Percentiles rank a stretch among this genome's conserved stretches.
Conservation (phyloP, 306 rosid genomes). For the Lathyrus aphaca region DNA sequence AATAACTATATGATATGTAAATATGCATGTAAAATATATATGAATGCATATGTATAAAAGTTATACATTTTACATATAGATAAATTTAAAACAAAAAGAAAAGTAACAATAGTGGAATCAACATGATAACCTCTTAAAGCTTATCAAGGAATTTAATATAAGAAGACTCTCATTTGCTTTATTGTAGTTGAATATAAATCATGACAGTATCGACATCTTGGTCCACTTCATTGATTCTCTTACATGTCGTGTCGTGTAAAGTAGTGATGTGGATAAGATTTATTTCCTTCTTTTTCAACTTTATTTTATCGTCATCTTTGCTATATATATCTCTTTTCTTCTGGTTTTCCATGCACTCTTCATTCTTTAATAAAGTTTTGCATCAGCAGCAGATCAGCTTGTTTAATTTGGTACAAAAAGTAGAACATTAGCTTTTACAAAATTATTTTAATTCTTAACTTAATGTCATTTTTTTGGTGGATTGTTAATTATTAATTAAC, state of each 20-base stretch:
- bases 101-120: background rate
- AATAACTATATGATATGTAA: too few relatives aligned
- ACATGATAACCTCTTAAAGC: conserved; percentile 42
- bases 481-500: too few relatives aligned
- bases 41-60: background rate
- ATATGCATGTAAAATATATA: too few relatives aligned
- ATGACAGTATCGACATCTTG: conserved; percentile 32
- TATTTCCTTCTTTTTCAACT: conserved; percentile 39
- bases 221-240: conserved; percentile 46
- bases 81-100: too few relatives aligned
- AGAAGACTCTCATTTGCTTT: conserved; percentile 36
- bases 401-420: conserved; percentile 39
- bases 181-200: conserved; percentile 32
- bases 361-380: conserved; percentile 51
- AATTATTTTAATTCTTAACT: conserved; percentile 19
- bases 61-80: too few relatives aligned
- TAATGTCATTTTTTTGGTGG: conserved; percentile 12
- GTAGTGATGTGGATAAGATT: conserved; percentile 62
- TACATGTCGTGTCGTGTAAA: conserved; percentile 78
- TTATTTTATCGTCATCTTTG: conserved; percentile 42
- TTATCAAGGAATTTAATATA: conserved; percentile 46
- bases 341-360: conserved; percentile 36
- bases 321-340: conserved; percentile 30
- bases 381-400: conserved; percentile 49
- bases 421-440: conserved; percentile 34